These are phyloP conservation scores for Fusarium avenaceum DNA, from an alignment of 2,329 filamentous ascomycete species.

Conservation along the genomic window DNA sequence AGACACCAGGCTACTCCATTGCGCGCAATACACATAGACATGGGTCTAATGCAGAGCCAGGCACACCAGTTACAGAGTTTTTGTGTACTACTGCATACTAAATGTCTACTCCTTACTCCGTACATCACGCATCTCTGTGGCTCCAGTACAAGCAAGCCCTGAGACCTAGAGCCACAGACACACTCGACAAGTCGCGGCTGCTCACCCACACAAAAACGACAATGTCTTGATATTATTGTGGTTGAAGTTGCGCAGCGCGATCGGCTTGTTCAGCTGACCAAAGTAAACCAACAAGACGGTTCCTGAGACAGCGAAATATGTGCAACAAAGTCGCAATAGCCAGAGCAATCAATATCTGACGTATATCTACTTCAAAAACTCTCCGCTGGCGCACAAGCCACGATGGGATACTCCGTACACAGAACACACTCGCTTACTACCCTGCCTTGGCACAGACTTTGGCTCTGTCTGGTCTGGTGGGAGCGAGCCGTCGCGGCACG, in stretches of 20 bases:
- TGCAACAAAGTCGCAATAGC: conserved; percentile 5
- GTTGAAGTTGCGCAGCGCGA: conserved; percentile 2
- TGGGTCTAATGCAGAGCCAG: conserved; percentile 29
- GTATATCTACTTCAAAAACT: conserved; percentile 18
- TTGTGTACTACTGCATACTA: conserved; percentile 23
- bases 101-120: background rate
- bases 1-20: conserved; percentile 21
- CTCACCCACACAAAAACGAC: conserved; percentile 15
- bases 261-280: background rate
- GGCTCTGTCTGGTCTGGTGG: conserved; percentile 9
- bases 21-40: conserved; percentile 15
- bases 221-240: conserved; percentile 15
- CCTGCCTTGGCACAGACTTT: conserved; percentile 6
- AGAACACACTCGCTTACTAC: conserved; percentile 23
- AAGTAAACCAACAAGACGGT: background rate
- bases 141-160: too few relatives aligned
- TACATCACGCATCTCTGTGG: background rate
- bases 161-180: conserved; percentile 1
- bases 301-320: conserved; percentile 3
- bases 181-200: conserved; percentile 20
- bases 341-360: conserved; percentile 13
- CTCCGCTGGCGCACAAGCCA: conserved; percentile 33
- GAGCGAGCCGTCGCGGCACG: conserved; percentile 39
- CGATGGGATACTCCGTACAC: conserved; percentile 10
- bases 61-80: conserved; percentile 33